Percentiles rank a stretch among this genome's conserved stretches.
Evolutionary conservation across 163 green algal genomes (phyloP).

Genomic region (Scenedesmus sp.): DNA sequence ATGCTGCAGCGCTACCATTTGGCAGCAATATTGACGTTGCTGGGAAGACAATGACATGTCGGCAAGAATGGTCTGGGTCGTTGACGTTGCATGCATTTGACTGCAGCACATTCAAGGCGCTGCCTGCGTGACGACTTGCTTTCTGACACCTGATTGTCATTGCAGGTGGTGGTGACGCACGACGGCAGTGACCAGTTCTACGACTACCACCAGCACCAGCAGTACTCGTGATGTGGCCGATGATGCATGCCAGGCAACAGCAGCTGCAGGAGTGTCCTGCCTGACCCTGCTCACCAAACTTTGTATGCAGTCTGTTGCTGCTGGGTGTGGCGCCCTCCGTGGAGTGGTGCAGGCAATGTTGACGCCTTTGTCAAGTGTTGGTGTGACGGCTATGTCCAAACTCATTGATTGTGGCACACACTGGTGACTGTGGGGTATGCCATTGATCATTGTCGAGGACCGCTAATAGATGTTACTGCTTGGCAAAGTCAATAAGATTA

Average conservation of each 20-base stretch:
- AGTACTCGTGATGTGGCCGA: constrained; percentile 5
- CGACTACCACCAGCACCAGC: constrained; percentile 36
- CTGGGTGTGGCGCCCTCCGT: background rate
- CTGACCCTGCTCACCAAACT: background rate
- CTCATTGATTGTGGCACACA: background rate
- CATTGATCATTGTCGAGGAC: background rate
- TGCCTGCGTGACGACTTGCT: background rate
- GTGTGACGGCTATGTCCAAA: background rate
- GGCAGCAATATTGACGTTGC: too few relatives aligned
- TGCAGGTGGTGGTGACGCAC: constrained; percentile 42
- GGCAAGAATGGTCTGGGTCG: background rate
- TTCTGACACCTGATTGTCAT: background rate
- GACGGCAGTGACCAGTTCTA: constrained; percentile 47
- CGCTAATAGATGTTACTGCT: background rate
- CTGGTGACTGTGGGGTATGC: background rate
- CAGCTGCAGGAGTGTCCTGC: background rate
- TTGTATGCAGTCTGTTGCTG: background rate
- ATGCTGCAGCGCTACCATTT: background rate
- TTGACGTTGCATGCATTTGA: too few relatives aligned
- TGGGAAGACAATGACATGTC: too few relatives aligned
- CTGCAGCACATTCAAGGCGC: background rate
- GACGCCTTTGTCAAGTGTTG: background rate
- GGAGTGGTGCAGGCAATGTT: background rate
- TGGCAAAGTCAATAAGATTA: background rate
- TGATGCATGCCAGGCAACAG: background rate